Base-by-base conservation (phyloP, 148 eudicot genomes). In the Amaranthus hypochondriacus region DNA sequence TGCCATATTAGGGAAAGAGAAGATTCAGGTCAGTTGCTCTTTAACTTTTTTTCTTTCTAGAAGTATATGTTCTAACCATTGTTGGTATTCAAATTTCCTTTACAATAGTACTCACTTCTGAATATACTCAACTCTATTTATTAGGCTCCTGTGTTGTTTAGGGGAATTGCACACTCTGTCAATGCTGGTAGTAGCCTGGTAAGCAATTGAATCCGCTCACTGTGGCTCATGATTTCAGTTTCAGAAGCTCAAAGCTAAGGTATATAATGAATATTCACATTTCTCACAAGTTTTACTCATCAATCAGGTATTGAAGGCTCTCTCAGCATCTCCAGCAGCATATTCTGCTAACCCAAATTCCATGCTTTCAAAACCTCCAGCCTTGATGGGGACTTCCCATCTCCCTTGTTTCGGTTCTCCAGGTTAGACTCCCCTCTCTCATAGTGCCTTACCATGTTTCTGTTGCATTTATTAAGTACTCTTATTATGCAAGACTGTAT, bases 141-240 rank as follows among this genome's bases (percentile, higher is more conserved):
- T 55, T 82, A 89, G 93, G 93, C 93, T 58, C 93, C 90, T 56
- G 87, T 89, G 43, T 83, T 89, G 73, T 89, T 85, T 71, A 82
- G 77, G 63, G 90, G 93, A 56, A 77, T 87, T 67, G 93, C 84
- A 44, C 93, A 89, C 73, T 85, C 90, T 42, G 48, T 84, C 66
- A 87, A 89, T 77, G 83, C 90, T 62, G 82, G 76, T 57, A 89
- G 81, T 79, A 87, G 81, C 75, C 78, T 87, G 84, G 90, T 89
- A 78, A 80, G 84, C 68, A 4, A 47, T 71, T 43, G 15, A 5
- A 67, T 48, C 46, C 48, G 9, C 13, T 61, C 9, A 46, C 12
- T 55, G 50, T 68, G 50, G 63, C 10, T 68, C 69, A 11, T 46
- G 57, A 48, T 28, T 48, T 4, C 21, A 50, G 13, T 51, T 9